Conservation (phyloP, 768 basidiomycete species). For the Cystofilobasidium capitatum region DNA sequence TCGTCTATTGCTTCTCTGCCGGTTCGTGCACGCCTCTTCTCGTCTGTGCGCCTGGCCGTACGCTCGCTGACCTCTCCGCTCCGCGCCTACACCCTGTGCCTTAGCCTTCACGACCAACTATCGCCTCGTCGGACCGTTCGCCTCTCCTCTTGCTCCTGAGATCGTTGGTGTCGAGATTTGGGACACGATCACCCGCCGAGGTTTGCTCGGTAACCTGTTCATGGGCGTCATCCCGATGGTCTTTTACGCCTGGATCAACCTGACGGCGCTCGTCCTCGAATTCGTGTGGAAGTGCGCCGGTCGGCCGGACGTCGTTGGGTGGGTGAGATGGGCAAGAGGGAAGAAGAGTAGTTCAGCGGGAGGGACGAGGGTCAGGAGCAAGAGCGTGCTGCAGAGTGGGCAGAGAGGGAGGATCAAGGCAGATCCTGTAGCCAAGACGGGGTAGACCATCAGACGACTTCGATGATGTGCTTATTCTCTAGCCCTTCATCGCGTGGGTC, state of each 20-base stretch:
- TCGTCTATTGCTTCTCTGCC: conserved; percentile 54
- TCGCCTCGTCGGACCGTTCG: conserved; percentile 50
- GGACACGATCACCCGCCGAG: conserved; percentile 53
- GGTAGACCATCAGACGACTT: not conserved
- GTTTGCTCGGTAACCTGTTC: conserved; percentile 49
- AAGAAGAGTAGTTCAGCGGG: not conserved
- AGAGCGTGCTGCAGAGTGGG: not conserved
- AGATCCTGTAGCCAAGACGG: not conserved
- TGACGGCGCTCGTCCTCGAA: conserved; percentile 25
- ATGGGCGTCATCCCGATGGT: conserved; percentile 50
- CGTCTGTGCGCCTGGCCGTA: not conserved
- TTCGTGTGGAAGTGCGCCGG: conserved; percentile 16
- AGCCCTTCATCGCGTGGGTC: too few species aligned
- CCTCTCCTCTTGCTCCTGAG: conserved; percentile 41
- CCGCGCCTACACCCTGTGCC: not conserved
- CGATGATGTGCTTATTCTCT: too few species aligned
- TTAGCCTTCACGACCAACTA: conserved; percentile 52
- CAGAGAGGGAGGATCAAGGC: not conserved
- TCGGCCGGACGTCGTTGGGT: conserved; percentile 10
- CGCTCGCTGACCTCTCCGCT: not conserved
- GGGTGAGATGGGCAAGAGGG: not conserved
- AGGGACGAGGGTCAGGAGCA: not conserved
- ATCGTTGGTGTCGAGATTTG: conserved; percentile 50
- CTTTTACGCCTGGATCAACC: conserved; percentile 32
- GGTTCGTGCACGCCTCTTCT: conserved; percentile 29